phyloP scores from a whole-genome alignment of 805 yeast genomes.

The Kregervanrija fluxuum region DNA sequence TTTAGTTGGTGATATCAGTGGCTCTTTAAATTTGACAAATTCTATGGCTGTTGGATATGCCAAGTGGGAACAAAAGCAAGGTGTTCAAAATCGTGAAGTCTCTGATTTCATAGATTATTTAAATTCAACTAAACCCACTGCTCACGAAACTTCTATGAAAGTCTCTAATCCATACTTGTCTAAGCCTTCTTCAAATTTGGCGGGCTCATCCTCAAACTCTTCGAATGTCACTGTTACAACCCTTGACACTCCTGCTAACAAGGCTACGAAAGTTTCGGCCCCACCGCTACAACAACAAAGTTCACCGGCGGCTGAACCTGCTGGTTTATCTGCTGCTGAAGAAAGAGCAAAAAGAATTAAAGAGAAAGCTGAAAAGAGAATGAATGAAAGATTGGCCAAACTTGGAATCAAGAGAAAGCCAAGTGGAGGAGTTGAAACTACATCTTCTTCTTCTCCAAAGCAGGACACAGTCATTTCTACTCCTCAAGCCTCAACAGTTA shows the following conservation, averaged over 20 bases:
- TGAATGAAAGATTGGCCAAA: constrained; percentile 80
- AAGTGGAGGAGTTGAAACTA: neutral
- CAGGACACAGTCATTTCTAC: constrained; percentile 5
- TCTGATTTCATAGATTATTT: constrained; percentile 53
- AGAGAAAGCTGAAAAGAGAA: constrained; percentile 72
- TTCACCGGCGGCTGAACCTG: constrained; percentile 3
- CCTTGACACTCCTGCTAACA: constrained; percentile 4
- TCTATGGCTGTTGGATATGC: constrained; percentile 43
- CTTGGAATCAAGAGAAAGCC: constrained; percentile 45
- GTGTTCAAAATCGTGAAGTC: constrained; percentile 59
- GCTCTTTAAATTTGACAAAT: constrained; percentile 23
- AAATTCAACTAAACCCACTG: constrained; percentile 26
- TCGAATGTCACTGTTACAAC: neutral
- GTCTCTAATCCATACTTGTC: constrained; percentile 4
- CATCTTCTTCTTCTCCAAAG: constrained; percentile 1
- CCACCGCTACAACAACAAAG: constrained; percentile 12
- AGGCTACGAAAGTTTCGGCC: constrained; percentile 6
- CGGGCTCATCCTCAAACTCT: neutral
- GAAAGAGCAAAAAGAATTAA: constrained; percentile 76
- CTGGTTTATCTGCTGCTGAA: constrained; percentile 34
- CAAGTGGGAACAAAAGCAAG: constrained; percentile 79
- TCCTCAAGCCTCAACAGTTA: constrained; percentile 9
- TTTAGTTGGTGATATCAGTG: constrained; percentile 36
- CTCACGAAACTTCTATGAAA: constrained; percentile 4
- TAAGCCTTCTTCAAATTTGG: neutral